These are phyloP conservation scores for Purpureocillium takamizusanense DNA, from an alignment of 2,329 filamentous ascomycete species.

Conservation along the genomic window DNA sequence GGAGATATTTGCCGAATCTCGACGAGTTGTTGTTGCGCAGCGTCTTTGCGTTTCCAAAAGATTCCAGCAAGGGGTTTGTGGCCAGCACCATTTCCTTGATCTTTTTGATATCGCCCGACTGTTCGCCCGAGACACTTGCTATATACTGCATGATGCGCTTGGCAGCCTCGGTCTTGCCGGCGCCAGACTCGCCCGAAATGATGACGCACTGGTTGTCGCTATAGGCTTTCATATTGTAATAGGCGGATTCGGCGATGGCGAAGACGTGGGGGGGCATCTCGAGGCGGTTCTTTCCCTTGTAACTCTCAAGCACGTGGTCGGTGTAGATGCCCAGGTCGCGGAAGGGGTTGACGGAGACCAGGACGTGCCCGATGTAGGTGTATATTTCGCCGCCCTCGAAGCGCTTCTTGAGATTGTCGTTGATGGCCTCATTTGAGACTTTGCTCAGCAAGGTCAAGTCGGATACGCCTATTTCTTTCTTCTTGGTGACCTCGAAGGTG, in stretches of 20 bases:
- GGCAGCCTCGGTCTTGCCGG: conserved; percentile 95
- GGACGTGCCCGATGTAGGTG: conserved; percentile 98
- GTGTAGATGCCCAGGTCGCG: conserved; percentile 97
- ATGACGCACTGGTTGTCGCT: conserved; percentile 99
- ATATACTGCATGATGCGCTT: conserved; percentile 99
- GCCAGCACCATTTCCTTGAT: conserved; percentile 99
- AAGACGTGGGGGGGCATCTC: conserved; percentile 96
- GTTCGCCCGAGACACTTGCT: conserved; percentile 85
- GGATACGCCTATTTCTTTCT: conserved; percentile 98
- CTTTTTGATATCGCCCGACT: conserved; percentile 79
- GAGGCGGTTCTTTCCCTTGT: conserved; percentile 92
- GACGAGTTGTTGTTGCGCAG: conserved; percentile 98
- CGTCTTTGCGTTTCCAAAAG: conserved; percentile 97
- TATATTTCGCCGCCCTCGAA: conserved; percentile 98
- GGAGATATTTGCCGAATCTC: conserved; percentile 94
- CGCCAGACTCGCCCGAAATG: conserved; percentile 96
- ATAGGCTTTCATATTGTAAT: conserved; percentile 99
- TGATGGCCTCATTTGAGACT: conserved; percentile 98
- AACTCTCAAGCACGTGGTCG: conserved; percentile 84
- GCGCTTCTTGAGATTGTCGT: conserved; percentile 96
- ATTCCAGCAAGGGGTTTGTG: conserved; percentile 93
- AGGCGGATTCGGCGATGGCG: conserved; percentile 88
- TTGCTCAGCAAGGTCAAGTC: conserved; percentile 97
- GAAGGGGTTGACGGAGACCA: conserved; percentile 98
- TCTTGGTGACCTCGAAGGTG: conserved; percentile 91